A percentile compares a stretch with the other conserved stretches of the same genome.
Conservation (phyloP, 2,329 filamentous ascomycete species). For the Phoma sp. region DNA sequence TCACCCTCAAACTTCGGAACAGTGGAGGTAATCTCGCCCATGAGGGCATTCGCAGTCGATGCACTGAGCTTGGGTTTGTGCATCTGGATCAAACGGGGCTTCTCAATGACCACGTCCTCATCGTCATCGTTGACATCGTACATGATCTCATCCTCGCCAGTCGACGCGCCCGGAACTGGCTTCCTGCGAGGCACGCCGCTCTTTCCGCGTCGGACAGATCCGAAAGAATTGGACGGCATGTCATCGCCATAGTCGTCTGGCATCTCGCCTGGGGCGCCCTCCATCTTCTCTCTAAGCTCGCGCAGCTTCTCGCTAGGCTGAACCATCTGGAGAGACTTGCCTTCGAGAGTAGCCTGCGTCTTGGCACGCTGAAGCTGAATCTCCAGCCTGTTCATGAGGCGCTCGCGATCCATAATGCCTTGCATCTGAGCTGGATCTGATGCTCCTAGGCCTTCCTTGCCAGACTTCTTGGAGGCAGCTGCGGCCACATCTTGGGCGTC, state of each 20-base stretch:
- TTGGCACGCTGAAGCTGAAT: conserved; percentile 96
- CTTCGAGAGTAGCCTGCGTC: conserved; percentile 96
- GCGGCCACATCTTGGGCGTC: conserved; percentile 96
- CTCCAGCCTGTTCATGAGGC: conserved; percentile 89
- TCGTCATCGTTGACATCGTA: conserved; percentile 54
- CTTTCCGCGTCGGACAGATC: conserved; percentile 48
- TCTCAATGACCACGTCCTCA: conserved; percentile 73
- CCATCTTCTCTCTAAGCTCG: conserved; percentile 94
- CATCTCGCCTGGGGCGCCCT: conserved; percentile 61
- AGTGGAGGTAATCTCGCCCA: conserved; percentile 76
- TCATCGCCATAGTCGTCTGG: conserved; percentile 51
- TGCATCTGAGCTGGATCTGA: conserved; percentile 79
- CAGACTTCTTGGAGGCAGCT: conserved; percentile 73
- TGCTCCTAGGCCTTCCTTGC: conserved; percentile 60
- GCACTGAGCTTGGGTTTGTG: conserved; percentile 71
- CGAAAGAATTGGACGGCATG: conserved; percentile 73
- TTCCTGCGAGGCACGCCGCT: conserved; percentile 49
- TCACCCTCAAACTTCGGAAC: conserved; percentile 75
- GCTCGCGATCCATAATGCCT: conserved; percentile 91
- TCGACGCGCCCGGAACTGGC: conserved; percentile 45
- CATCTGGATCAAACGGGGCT: conserved; percentile 78
- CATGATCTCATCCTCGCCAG: conserved; percentile 47
- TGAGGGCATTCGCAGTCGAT: conserved; percentile 68
- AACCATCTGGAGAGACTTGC: conserved; percentile 76
- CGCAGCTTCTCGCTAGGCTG: conserved; percentile 91